Base-by-base conservation (phyloP, 257 asterid genomes). In the Dorcoceras hygrometricum region DNA sequence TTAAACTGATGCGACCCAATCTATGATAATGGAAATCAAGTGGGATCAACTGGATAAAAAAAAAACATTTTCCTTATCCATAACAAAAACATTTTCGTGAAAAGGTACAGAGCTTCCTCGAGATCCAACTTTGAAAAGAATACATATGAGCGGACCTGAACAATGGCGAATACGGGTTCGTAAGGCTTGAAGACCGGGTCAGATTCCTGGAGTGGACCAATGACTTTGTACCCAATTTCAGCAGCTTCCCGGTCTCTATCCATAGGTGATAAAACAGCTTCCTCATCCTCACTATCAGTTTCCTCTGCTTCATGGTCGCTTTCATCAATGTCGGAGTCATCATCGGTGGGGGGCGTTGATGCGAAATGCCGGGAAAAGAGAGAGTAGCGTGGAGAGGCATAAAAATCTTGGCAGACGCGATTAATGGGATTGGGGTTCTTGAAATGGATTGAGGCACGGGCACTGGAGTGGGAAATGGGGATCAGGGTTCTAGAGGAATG, bases 1-100 rank as follows among this genome's bases (percentile, higher is more conserved):
- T 92, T 92, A 82, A 89, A 92, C 74, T 92, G 97, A 75, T 92
- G 97, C 36, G 98, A 85, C 54, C 98, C 98, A 80, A 92, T 80
- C 98, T 92, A 82, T 71, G 2, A 71, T 9, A 74, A 26, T 31
- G 29, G 53, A 63, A 28, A 23, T 53, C 36, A 46, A 59, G 55
- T 12, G 27, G 10, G 25, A 65, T 31, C 3, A 31, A 29, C 28
- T 34, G 25, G 36, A 65, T 43, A 4, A 43, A 16, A 65, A 70
- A 29, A 26, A 12, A 34, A n/a, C n/a, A n/a, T n/a, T n/a, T n/a
- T n/a, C n/a, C 20, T 12, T 23, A 28, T 55, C 8, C 12, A 5
- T 16, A 8, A 14, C 24, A 27, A 34, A 19, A 48, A 31, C 22
- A 18, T 28, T 29, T 43, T 53, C 27, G 8, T 16, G 20, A 14